Conservation (phyloP, 768 basidiomycete species). For the Crepidotus variabilis region DNA sequence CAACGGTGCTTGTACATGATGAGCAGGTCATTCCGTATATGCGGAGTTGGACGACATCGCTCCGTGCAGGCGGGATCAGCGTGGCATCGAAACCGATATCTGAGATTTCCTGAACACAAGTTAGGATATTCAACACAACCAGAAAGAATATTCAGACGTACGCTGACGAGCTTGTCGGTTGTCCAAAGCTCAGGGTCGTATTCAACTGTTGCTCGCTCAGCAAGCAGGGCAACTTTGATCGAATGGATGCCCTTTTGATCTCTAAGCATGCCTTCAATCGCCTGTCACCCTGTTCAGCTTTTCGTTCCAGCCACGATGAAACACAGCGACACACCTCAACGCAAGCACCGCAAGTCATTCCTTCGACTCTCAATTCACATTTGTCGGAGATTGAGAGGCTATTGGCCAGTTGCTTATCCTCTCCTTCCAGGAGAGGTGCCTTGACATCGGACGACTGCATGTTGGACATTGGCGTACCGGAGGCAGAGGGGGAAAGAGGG, state of each 20-base stretch:
- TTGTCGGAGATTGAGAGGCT: slow-evolving; percentile 35
- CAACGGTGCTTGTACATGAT: slow-evolving; percentile 75
- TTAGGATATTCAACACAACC: slow-evolving; percentile 8
- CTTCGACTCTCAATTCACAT: slow-evolving; percentile 81
- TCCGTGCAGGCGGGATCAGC: slow-evolving; percentile 58
- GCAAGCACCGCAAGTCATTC: slow-evolving; percentile 89
- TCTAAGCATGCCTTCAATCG: slow-evolving; percentile 82
- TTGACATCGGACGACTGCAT: slow-evolving; percentile 1
- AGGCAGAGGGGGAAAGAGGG: slow-evolving; percentile 12
- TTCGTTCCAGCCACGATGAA: background rate
- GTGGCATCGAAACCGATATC: slow-evolving; percentile 92
- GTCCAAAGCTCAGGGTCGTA: slow-evolving; percentile 85
- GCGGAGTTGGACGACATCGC: slow-evolving; percentile 69
- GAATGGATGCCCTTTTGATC: slow-evolving; percentile 86
- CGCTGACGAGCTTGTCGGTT: slow-evolving; percentile 71
- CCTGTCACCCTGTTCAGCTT: slow-evolving; percentile 33
- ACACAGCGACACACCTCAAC: slow-evolving; percentile 60
- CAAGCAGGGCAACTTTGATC: slow-evolving; percentile 93
- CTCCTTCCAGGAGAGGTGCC: slow-evolving; percentile 14
- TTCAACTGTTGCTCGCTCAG: slow-evolving; percentile 89
- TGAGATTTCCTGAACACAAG: slow-evolving; percentile 68
- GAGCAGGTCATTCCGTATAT: slow-evolving; percentile 93
- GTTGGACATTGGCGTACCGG: slow-evolving; percentile 1
- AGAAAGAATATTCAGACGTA: slow-evolving; percentile 35
- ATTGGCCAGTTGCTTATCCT: slow-evolving; percentile 21